Evolutionary conservation across 2,329 filamentous ascomycete species (phyloP).

Genomic region (Rutstroemia sp.): DNA sequence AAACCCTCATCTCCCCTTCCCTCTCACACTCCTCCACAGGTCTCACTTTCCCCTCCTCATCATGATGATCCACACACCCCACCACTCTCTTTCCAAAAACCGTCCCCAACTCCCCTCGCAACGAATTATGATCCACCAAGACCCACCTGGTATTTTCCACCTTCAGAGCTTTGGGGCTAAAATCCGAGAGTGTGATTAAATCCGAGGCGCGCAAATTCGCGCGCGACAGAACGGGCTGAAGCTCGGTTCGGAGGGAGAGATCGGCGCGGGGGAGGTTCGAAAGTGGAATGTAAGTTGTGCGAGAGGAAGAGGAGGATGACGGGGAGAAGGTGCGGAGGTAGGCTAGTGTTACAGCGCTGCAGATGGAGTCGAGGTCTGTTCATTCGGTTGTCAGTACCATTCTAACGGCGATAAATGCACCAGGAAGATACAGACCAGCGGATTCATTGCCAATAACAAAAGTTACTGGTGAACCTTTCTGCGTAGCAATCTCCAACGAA

Average conservation of each 20-base stretch:
- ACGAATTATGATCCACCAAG: slow-evolving; percentile 72
- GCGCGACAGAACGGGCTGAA: slow-evolving; percentile 54
- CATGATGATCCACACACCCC: slow-evolving; percentile 73
- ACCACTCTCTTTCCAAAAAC: slow-evolving; percentile 46
- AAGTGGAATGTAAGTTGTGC: slow-evolving; percentile 56
- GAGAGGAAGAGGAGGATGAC: slow-evolving; percentile 29
- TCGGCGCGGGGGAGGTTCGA: slow-evolving; percentile 63
- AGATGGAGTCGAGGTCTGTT: slow-evolving; percentile 75
- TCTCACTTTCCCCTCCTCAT: slow-evolving; percentile 55
- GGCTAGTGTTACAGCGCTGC: slow-evolving; percentile 64
- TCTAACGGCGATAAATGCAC: too few relatives aligned
- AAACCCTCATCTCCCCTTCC: slow-evolving; percentile 47
- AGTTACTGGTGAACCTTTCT: slow-evolving; percentile 42
- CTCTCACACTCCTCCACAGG: slow-evolving; percentile 35
- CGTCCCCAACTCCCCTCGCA: slow-evolving; percentile 53
- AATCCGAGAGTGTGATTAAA: slow-evolving; percentile 57
- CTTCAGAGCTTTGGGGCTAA: slow-evolving; percentile 43
- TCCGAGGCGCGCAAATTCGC: slow-evolving; percentile 53
- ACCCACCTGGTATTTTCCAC: slow-evolving; percentile 54
- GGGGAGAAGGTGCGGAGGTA: slow-evolving; percentile 60
- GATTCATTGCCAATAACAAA: slow-evolving; percentile 64
- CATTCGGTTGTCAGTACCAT: neutral
- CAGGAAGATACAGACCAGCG: slow-evolving; percentile 40
- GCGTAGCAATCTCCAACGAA: slow-evolving; percentile 37
- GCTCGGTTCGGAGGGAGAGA: slow-evolving; percentile 65